Evolutionary conservation across 805 yeast species (phyloP), one percentile per base, ranked within the genome.

Genomic region (Naumovozyma baii): DNA sequence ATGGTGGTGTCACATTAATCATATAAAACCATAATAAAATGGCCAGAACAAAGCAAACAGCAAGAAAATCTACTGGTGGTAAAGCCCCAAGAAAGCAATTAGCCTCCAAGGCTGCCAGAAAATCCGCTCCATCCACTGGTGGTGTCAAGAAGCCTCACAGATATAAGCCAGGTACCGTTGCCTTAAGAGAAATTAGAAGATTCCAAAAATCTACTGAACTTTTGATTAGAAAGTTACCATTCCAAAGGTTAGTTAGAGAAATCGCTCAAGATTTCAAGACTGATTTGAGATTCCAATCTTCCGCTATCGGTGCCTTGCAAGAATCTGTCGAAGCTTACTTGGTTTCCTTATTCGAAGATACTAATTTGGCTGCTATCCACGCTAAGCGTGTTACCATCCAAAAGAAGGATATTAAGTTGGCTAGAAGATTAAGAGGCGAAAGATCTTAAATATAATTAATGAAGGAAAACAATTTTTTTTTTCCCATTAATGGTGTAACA

Each of bases 361-460:
- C 97, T 51, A 88, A 88, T 76, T 77, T 90, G 73, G 90, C 96
- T 73, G 96, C 96, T 51, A 85, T 87, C 54, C 98, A 90, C 70
- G 98, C 97, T 60, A 90, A 92, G 80, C 83, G 98, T 72, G 97
- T 90, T 57, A 90, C 98, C 50, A 86, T 90, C 63, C 95, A 86
- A 77, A 88, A 87, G 85, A 88, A 87, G 74, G 98, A 90, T 68
- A 84, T 90, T 66, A 95, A 87, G 64, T 76, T 90, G 63, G 97
- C 96, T 52, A 83, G 96, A 74, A 83, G 97, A 74, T 79, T 90
- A 67, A 82, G 96, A 72, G 97, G 96, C 69, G 94, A 83, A 74
- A 80, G 92, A 80, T 76, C 90, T 54, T 83, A 76, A 63, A 45
- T 48, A 36, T 34, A 29, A 52, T 37, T 30, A 8, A 12, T 12